Evolutionary conservation across 1,284 basidiomycete genomes (phyloP).

Genomic region (Leccinum angustisporum): DNA sequence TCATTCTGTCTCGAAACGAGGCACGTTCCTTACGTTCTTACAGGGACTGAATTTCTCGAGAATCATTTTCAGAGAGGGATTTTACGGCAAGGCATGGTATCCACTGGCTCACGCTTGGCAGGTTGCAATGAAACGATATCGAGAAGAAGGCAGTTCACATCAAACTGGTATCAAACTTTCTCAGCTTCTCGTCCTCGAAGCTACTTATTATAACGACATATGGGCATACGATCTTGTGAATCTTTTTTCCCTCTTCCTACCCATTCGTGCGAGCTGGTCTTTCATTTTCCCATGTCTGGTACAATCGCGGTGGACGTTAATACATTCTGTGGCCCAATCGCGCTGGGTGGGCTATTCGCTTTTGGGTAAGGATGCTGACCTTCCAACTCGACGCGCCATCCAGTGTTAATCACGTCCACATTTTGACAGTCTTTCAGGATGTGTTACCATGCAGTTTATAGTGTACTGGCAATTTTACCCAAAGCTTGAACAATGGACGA

Average conservation of each 20-base stretch:
- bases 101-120: not conserved
- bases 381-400: not conserved
- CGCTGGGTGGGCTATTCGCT: slow-evolving; percentile 28
- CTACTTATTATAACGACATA: not conserved
- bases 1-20: not conserved
- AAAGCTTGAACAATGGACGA: slow-evolving; percentile 17
- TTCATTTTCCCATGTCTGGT: not conserved
- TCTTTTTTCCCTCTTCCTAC: not conserved
- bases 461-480: slow-evolving; percentile 25
- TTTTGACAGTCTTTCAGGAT: slow-evolving; percentile 25
- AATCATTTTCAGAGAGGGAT: not conserved
- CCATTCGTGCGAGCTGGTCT: not conserved
- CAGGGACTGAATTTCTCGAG: not conserved
- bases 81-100: not conserved
- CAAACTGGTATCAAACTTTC: not conserved
- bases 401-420: not conserved
- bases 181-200: not conserved
- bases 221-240: not conserved
- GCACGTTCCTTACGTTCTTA: not conserved
- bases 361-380: slow-evolving; percentile 14
- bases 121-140: not conserved
- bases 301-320: not conserved
- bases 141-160: not conserved
- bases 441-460: slow-evolving; percentile 28
- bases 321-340: slow-evolving; percentile 20